Conservation (phyloP, 371 early-diverging fungal species). For the Rhizopus delemar region DNA sequence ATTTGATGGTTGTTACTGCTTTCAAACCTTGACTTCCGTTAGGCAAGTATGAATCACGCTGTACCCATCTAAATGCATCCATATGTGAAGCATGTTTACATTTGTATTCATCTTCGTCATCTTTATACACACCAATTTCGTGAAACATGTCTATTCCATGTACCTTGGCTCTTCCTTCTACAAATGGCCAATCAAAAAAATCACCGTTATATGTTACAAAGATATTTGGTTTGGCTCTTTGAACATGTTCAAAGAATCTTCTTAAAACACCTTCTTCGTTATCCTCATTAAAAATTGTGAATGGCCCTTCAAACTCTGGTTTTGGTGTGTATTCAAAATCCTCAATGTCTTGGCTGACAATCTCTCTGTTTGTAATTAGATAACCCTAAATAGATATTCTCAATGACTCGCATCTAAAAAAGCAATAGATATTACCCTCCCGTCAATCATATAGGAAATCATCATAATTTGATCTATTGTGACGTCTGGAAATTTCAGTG, state of each 20-base stretch:
- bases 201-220: conserved; percentile 99
- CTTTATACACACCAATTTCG: conserved; percentile 85
- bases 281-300: conserved; percentile 95
- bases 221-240: conserved; percentile 87
- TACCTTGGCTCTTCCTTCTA: conserved; percentile 84
- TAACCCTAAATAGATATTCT: conserved; percentile 69
- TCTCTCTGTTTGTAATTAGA: conserved; percentile 96
- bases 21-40: conserved; percentile 97
- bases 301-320: conserved; percentile 94
- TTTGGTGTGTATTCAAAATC: conserved; percentile 99
- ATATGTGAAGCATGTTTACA: conserved; percentile 93
- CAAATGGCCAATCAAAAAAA: conserved; percentile 99
- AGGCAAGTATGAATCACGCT: conserved; percentile 98
- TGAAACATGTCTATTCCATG: conserved; percentile 84
- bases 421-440: conserved; percentile 61
- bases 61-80: conserved; percentile 99
- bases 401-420: background rate
- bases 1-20: conserved; percentile 95
- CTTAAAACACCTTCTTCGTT: conserved; percentile 84
- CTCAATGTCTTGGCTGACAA: conserved; percentile 95
- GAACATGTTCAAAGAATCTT: conserved; percentile 94
- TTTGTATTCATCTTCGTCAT: conserved; percentile 86
- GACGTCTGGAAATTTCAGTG: conserved; percentile 98
- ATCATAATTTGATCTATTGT: conserved; percentile 96
- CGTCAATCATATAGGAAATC: conserved; percentile 99